phyloP scores from a whole-genome alignment of 192 early-diverging fungal species.

The Chytriomyces hyalinus region DNA sequence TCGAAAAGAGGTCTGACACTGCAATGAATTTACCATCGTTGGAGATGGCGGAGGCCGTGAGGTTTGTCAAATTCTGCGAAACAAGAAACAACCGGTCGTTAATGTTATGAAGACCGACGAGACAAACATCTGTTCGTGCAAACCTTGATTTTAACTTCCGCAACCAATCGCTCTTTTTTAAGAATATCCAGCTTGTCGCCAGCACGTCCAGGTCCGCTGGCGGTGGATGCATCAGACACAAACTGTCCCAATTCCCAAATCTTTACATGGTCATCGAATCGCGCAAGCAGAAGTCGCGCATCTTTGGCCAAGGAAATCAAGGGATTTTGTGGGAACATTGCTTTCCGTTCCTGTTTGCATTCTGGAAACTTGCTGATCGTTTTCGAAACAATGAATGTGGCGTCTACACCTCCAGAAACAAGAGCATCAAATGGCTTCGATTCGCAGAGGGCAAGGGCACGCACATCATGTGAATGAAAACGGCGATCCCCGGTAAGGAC shows the following conservation, averaged over 20 bases:
- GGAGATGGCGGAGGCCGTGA: constrained; percentile 77
- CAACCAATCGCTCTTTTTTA: constrained; percentile 68
- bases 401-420: constrained; percentile 75
- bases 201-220: constrained; percentile 46
- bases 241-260: constrained; percentile 83
- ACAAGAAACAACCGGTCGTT: constrained; percentile 21
- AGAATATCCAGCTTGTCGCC: constrained; percentile 37
- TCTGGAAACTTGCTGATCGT: constrained; percentile 47
- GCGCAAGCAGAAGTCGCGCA: constrained; percentile 58
- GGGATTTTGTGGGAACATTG: constrained; percentile 68
- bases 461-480: constrained; percentile 95
- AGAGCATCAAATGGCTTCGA: constrained; percentile 68
- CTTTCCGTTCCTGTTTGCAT: constrained; percentile 47
- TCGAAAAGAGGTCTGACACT: constrained; percentile 72
- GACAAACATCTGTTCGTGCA: not conserved
- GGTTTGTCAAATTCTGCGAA: constrained; percentile 61
- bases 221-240: constrained; percentile 13
- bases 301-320: constrained; percentile 45
- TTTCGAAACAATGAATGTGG: constrained; percentile 45
- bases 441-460: constrained; percentile 81
- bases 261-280: constrained; percentile 71
- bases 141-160: constrained; percentile 79
- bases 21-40: constrained; percentile 83
- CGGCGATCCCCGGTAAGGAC: constrained; percentile 81
- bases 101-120: not conserved